Percentiles rank a stretch among this genome's conserved stretches.
Evolutionary conservation across 2,329 filamentous ascomycete species (phyloP).

Genomic region (Penicillium sp.): DNA sequence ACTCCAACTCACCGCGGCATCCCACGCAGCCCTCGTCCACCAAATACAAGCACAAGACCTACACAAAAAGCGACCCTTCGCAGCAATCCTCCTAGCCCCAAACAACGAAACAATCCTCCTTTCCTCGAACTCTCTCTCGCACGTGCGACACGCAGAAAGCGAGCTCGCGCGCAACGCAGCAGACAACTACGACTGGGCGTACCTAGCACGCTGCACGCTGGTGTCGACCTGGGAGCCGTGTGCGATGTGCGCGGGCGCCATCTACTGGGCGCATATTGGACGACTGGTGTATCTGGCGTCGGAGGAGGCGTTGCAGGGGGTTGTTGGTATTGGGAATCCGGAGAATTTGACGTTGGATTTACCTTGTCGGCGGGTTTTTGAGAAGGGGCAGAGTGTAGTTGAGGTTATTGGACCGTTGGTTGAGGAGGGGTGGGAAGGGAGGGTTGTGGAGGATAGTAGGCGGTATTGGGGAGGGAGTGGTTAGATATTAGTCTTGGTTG

Average conservation of each 20-base stretch:
- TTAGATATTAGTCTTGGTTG: background rate
- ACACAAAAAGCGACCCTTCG: conserved; percentile 53
- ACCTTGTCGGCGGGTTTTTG: conserved; percentile 51
- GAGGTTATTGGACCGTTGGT: conserved; percentile 51
- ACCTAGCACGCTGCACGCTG: conserved; percentile 52
- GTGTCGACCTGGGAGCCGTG: conserved; percentile 58
- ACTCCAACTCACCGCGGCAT: conserved; percentile 42
- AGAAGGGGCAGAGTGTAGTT: conserved; percentile 50
- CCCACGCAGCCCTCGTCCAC: conserved; percentile 43
- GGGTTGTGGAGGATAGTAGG: conserved; percentile 48
- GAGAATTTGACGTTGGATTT: conserved; percentile 56
- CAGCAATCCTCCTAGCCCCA: conserved; percentile 50
- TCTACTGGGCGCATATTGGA: conserved; percentile 56
- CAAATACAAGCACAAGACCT: conserved; percentile 45
- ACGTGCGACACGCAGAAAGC: conserved; percentile 56
- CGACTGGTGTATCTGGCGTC: conserved; percentile 53
- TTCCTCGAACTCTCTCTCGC: conserved; percentile 52
- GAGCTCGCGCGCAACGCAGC: conserved; percentile 52
- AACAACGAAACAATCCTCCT: conserved; percentile 53
- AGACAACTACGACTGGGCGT: conserved; percentile 50
- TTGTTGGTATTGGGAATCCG: conserved; percentile 51
- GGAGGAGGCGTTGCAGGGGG: conserved; percentile 47
- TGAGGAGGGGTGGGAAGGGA: conserved; percentile 41
- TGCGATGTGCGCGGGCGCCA: conserved; percentile 53
- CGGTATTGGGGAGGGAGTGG: conserved; percentile 43